Conservation (phyloP, 129 eudicot species). For the Centaurea solstitialis region DNA sequence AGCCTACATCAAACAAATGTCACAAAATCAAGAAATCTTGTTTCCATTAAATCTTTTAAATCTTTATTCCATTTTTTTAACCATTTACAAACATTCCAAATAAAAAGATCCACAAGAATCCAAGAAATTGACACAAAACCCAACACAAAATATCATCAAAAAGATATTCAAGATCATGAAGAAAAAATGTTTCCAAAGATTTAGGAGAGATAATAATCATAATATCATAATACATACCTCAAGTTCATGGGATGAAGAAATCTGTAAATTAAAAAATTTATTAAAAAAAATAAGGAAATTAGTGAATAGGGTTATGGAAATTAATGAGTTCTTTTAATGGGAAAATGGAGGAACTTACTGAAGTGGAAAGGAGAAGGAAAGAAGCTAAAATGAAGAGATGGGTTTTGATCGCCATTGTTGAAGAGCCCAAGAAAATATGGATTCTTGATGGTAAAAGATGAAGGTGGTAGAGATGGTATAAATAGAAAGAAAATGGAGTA, state of each 20-base stretch:
- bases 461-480: constrained; percentile 22
- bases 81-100: not conserved
- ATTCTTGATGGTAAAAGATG: not conserved
- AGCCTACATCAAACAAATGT: constrained; percentile 6
- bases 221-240: not conserved
- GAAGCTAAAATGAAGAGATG: constrained; percentile 31
- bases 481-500: constrained; percentile 17
- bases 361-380: constrained; percentile 25
- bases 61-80: constrained; percentile 4
- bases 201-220: not conserved
- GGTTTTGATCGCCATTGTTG: constrained; percentile 30
- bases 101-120: constrained; percentile 20
- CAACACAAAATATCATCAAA: constrained; percentile 3
- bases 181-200: constrained; percentile 10
- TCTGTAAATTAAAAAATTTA: not conserved
- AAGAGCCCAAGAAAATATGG: constrained; percentile 9
- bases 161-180: constrained; percentile 13
- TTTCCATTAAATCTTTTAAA: not conserved
- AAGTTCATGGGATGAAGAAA: constrained; percentile 28
- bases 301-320: not conserved
- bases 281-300: not conserved
- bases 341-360: constrained; percentile 23
- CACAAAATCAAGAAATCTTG: not conserved
- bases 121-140: constrained; percentile 18
- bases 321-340: not conserved